Conservation (phyloP, 2,329 filamentous ascomycete genomes). For the Pseudocercospora pini-densiflorae region DNA sequence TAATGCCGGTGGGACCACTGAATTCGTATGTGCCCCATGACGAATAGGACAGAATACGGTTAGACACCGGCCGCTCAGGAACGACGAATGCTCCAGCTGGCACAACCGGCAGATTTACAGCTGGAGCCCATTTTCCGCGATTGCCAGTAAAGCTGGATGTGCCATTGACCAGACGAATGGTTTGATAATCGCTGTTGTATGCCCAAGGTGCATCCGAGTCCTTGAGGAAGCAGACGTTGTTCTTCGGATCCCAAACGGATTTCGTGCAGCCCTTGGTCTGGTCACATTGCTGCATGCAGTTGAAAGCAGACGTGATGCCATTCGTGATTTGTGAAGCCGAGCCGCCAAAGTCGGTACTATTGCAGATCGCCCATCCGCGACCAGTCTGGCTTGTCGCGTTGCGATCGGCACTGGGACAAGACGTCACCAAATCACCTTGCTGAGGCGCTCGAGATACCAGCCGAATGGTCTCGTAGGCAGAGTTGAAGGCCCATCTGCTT, state of each 20-base stretch:
- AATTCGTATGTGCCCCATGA: constrained; percentile 10
- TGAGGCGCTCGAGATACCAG: not conserved
- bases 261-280: not conserved
- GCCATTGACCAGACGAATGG: not conserved
- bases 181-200: not conserved
- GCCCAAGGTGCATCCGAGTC: not conserved
- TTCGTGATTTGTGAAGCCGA: not conserved
- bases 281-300: not conserved
- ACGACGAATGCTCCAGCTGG: constrained; percentile 17
- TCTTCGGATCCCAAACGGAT: not conserved
- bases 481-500: not conserved
- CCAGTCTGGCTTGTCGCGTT: not conserved
- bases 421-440: not conserved
- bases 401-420: not conserved
- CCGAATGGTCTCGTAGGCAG: not conserved
- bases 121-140: constrained; percentile 4
- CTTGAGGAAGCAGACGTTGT: not conserved
- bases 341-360: not conserved
- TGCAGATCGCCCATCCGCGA: not conserved
- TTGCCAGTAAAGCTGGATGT: not conserved
- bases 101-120: constrained; percentile 11
- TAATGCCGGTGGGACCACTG: constrained; percentile 9
- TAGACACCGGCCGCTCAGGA: constrained; percentile 2
- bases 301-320: not conserved
- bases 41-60: constrained; percentile 9